Conservation (phyloP, 352 stramenopile species). For the Globisporangium apiculatum region DNA sequence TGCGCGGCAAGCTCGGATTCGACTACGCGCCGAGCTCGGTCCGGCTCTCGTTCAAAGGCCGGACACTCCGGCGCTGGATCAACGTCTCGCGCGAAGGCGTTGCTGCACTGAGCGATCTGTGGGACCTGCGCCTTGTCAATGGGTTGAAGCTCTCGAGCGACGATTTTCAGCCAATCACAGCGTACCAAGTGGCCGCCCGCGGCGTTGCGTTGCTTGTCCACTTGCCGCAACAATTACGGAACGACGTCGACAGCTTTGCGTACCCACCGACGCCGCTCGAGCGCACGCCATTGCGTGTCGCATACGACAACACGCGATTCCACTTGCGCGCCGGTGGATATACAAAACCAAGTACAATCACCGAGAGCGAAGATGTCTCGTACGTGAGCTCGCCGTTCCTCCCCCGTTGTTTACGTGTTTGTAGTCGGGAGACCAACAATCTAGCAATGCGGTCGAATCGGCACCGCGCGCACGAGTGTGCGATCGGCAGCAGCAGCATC, state of each 20-base stretch:
- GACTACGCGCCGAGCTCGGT: slow-evolving; percentile 95
- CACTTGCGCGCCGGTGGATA: slow-evolving; percentile 77
- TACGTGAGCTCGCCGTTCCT: slow-evolving; percentile 97
- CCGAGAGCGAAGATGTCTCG: slow-evolving; percentile 95
- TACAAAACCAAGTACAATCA: slow-evolving; percentile 87
- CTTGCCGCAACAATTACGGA: slow-evolving; percentile 63
- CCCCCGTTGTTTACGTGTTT: slow-evolving; percentile 87
- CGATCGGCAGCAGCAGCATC: slow-evolving; percentile 75
- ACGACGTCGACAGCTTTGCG: slow-evolving; percentile 60
- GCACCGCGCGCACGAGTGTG: slow-evolving; percentile 86
- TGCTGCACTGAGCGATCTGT: slow-evolving; percentile 92
- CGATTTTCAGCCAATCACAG: slow-evolving; percentile 93
- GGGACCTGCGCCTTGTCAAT: slow-evolving; percentile 90
- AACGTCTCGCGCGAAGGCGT: slow-evolving; percentile 95
- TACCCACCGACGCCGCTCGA: slow-evolving; percentile 46
- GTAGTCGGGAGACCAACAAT: too few relatives aligned
- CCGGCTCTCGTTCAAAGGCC: slow-evolving; percentile 90
- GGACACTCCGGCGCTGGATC: slow-evolving; percentile 79
- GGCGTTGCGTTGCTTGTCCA: slow-evolving; percentile 82
- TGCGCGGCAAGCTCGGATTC: slow-evolving; percentile 92
- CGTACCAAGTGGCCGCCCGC: slow-evolving; percentile 93
- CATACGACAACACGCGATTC: slow-evolving; percentile 74
- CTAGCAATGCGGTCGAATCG: slow-evolving; percentile 87
- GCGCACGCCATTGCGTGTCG: slow-evolving; percentile 34
- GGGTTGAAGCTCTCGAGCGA: slow-evolving; percentile 92